phyloP scores from a whole-genome alignment of 2,329 filamentous ascomycete genomes.

The Verticillium albo-atrum region DNA sequence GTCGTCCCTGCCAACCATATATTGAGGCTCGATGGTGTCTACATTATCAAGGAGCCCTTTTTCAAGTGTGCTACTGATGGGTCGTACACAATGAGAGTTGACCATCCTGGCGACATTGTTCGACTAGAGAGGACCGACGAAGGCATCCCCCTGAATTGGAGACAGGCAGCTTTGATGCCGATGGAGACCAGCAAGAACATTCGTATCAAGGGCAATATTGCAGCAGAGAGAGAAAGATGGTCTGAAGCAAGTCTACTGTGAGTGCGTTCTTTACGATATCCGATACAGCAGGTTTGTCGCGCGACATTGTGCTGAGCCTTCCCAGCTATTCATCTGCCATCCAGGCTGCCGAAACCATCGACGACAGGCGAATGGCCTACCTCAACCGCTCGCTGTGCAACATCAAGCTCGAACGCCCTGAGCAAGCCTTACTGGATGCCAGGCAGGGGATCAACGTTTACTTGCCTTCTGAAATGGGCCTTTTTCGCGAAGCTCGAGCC shows the following conservation, averaged over 20 bases:
- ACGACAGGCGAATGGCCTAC: conserved; percentile 27
- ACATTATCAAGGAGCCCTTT: conserved; percentile 50
- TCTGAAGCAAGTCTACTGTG: conserved; percentile 24
- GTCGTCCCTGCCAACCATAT: conserved; percentile 25
- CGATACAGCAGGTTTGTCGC: not conserved
- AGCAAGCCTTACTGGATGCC: conserved; percentile 25
- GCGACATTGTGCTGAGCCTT: not conserved
- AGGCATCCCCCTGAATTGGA: conserved; percentile 35
- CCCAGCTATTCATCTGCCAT: conserved; percentile 33
- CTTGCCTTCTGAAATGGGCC: conserved; percentile 32
- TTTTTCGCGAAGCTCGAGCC: conserved; percentile 39
- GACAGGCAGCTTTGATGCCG: conserved; percentile 1
- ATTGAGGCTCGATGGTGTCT: conserved; percentile 25
- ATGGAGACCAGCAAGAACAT: conserved; percentile 12
- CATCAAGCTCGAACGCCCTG: conserved; percentile 21
- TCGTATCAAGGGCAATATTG: conserved; percentile 28
- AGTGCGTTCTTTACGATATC: conserved; percentile 11
- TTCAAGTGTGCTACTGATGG: conserved; percentile 35
- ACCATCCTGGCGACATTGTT: conserved; percentile 46
- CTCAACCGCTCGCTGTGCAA: conserved; percentile 31
- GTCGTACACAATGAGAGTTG: conserved; percentile 40
- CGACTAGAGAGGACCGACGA: conserved; percentile 28
- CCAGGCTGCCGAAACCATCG: conserved; percentile 20
- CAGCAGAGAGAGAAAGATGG: conserved; percentile 20
- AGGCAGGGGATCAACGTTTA: conserved; percentile 6